These are phyloP conservation scores for Fusarium sp. DNA, from an alignment of 2,329 filamentous ascomycete genomes.

Conservation along the genomic window DNA sequence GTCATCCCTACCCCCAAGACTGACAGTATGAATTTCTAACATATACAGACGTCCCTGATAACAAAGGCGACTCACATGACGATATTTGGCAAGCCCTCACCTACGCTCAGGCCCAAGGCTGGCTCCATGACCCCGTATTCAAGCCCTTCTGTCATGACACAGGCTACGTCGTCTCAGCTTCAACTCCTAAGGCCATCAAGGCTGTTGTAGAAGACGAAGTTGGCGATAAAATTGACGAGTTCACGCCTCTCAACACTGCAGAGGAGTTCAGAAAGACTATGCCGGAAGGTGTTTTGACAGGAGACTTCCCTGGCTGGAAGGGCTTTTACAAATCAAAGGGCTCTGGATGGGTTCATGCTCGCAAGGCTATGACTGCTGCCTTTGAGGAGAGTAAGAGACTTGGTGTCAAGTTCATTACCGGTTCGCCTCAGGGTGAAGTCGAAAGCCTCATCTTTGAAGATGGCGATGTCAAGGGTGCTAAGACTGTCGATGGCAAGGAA, in stretches of 20 bases:
- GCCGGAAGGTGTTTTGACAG: conserved; percentile 26
- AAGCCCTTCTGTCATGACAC: conserved; percentile 26
- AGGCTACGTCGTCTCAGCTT: conserved; percentile 23
- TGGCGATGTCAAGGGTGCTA: conserved; percentile 25
- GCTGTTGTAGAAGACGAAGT: conserved; percentile 25
- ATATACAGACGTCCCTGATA: not conserved
- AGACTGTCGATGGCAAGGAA: conserved; percentile 12
- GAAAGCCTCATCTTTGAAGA: conserved; percentile 3
- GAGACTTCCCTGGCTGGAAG: conserved; percentile 21
- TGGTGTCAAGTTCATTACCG: conserved; percentile 27
- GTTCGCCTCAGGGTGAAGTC: conserved; percentile 4
- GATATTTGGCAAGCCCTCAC: conserved; percentile 14
- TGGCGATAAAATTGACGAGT: conserved; percentile 17
- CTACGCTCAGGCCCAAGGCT: conserved; percentile 17
- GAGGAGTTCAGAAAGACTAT: conserved; percentile 29
- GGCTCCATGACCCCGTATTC: conserved; percentile 27
- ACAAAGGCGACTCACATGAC: conserved; percentile 6
- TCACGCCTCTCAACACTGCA: conserved; percentile 14
- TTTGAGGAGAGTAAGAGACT: conserved; percentile 27
- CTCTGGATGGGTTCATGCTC: conserved; percentile 32
- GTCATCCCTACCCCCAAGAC: too few relatives aligned
- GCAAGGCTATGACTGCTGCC: conserved; percentile 28
- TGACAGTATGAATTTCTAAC: not conserved
- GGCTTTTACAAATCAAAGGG: conserved; percentile 29
- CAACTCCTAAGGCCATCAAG: conserved; percentile 19